Conservation (phyloP, 2,329 filamentous ascomycete genomes). For the Nigrograna mackinnonii region DNA sequence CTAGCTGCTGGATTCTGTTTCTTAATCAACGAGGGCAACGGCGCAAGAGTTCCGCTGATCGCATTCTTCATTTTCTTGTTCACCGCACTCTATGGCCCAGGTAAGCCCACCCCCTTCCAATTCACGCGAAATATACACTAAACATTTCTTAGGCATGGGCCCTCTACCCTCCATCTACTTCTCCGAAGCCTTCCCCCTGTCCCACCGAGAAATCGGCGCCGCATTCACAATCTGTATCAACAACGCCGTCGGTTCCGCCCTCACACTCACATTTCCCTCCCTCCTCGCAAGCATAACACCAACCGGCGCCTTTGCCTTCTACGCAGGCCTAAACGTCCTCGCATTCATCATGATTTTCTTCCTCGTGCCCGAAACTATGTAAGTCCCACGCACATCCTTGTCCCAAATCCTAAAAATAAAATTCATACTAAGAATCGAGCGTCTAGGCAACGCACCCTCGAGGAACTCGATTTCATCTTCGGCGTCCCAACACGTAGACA, state of each 20-base stretch:
- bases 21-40: constrained; percentile 45
- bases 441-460: constrained; percentile 34
- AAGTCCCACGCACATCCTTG: too few relatives aligned
- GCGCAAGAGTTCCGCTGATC: constrained; percentile 52
- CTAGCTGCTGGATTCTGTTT: constrained; percentile 56
- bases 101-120: constrained; percentile 6
- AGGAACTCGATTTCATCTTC: constrained; percentile 40
- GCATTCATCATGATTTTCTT: neutral
- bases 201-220: constrained; percentile 12
- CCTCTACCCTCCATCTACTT: neutral
- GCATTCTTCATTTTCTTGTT: constrained; percentile 58
- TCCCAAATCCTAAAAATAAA: too few relatives aligned
- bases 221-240: constrained; percentile 37
- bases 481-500: constrained; percentile 43
- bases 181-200: neutral
- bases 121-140: neutral
- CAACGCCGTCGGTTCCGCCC: constrained; percentile 33
- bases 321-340: neutral
- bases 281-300: constrained; percentile 29
- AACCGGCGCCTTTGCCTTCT: constrained; percentile 17
- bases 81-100: constrained; percentile 26
- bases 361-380: neutral
- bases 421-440: too few relatives aligned
- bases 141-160: constrained; percentile 11
- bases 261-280: constrained; percentile 24